Percentiles rank a stretch among this genome's conserved stretches.
These are phyloP conservation scores for Zygosaccharomyces rouxii DNA, from an alignment of 805 yeast genomes.

Conservation along the genomic window DNA sequence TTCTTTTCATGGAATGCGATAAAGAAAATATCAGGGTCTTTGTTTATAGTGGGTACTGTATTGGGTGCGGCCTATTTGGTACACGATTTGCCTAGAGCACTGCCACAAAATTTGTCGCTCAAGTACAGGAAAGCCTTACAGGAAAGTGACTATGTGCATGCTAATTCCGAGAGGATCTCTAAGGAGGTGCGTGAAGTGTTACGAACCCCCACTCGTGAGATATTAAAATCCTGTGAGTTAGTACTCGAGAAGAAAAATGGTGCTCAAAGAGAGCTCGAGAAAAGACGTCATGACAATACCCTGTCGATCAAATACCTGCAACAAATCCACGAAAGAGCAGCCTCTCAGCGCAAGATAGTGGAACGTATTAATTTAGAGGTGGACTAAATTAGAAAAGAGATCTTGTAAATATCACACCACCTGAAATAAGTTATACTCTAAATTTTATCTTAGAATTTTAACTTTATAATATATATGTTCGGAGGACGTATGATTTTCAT, in stretches of 20 bases:
- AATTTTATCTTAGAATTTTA: too few species aligned
- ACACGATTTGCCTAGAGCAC: constrained; percentile 81
- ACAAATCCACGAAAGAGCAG: constrained; percentile 22
- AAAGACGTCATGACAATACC: constrained; percentile 20
- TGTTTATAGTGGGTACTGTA: constrained; percentile 46
- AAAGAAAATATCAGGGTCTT: constrained; percentile 50
- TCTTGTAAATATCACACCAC: constrained; percentile 7
- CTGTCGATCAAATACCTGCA: constrained; percentile 29
- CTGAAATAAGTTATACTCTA: too few species aligned
- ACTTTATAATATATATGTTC: neutral
- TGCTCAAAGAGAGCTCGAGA: constrained; percentile 26
- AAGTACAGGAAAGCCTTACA: constrained; percentile 62
- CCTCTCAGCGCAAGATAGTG: constrained; percentile 21
- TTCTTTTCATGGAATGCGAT: constrained; percentile 36
- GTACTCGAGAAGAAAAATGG: constrained; percentile 27
- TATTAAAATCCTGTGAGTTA: constrained; percentile 37
- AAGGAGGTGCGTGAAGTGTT: constrained; percentile 80
- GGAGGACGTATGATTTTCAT: neutral
- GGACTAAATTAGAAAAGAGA: constrained; percentile 17
- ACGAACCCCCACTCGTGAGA: constrained; percentile 76
- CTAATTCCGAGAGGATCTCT: constrained; percentile 72
- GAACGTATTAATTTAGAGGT: constrained; percentile 30
- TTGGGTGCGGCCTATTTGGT: constrained; percentile 59
- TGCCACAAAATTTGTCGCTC: constrained; percentile 74
- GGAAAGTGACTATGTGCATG: constrained; percentile 70